Conservation (phyloP, 768 basidiomycete genomes). For the Pulveroboletus sp. region DNA sequence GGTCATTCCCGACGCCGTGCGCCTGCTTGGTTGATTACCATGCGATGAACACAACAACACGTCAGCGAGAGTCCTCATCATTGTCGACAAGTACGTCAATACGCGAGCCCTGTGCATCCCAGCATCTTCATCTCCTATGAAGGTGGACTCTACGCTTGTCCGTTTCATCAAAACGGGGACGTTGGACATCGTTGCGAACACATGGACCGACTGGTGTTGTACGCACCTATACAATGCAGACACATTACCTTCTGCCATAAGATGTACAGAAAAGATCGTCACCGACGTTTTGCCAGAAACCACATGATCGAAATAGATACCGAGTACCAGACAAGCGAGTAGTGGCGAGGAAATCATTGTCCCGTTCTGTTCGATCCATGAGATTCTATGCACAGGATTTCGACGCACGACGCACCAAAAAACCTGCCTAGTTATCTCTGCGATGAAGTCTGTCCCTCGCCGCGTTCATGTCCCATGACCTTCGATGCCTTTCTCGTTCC, state of each 20-base stretch:
- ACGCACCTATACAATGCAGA: constrained; percentile 10
- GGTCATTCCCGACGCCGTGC: not conserved
- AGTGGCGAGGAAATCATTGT: constrained; percentile 1
- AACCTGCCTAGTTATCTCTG: constrained; percentile 16
- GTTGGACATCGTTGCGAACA: constrained; percentile 9
- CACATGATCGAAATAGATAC: constrained; percentile 7
- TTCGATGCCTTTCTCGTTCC: constrained; percentile 42
- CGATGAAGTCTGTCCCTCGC: constrained; percentile 34
- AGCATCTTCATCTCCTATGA: constrained; percentile 1
- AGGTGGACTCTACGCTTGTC: constrained; percentile 1
- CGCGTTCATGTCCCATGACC: constrained; percentile 47
- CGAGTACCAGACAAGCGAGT: constrained; percentile 1
- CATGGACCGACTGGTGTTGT: constrained; percentile 8
- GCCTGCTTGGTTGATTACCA: not conserved
- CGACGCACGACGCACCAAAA: constrained; percentile 5
- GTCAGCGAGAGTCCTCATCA: not conserved
- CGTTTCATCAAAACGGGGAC: constrained; percentile 22
- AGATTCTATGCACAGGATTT: constrained; percentile 2
- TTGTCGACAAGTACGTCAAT: constrained; percentile 3
- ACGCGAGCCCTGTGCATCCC: not conserved
- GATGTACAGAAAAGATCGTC: constrained; percentile 16
- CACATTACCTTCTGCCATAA: constrained; percentile 16
- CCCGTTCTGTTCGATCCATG: constrained; percentile 2
- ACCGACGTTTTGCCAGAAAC: constrained; percentile 8
- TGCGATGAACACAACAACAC: constrained; percentile 6